Evolutionary conservation across 2,329 filamentous ascomycete genomes (phyloP), one percentile per base, ranked within the genome.

Genomic region (Stachybotrys echinatus): DNA sequence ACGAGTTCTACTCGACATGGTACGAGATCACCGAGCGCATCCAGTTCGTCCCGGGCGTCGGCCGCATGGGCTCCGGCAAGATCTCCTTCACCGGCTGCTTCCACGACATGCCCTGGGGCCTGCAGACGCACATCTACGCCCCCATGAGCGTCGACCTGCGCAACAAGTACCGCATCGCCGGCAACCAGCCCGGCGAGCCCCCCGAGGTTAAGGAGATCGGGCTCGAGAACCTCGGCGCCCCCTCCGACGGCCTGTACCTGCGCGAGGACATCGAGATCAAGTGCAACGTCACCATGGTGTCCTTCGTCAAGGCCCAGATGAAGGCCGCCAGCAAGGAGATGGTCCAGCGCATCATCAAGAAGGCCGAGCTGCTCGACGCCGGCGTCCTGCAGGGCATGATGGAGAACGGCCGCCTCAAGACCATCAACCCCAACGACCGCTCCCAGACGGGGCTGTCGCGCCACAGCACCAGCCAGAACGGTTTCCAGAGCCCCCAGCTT

Each of bases 1-100:
- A 88, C 66, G 85, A 88, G 66, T 88, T 77, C 68, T 88, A 85
- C 67, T 82, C 82, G 54, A 85, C 84, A 23, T 88, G 85, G 85
- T 88, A 88, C 65, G 83, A 88, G 66, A 87, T 88, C 61, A 78
- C 72, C 50, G 78, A 88, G 73, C 78, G 83, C 59, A 84, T 88
- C 52, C 84, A 87, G 62, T 81, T 83, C 57, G 69, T 87, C 6
- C 84, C 85, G 0, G 85, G 85, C 31, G 69, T 87, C 49, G 84
- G 84, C 56, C 81, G 74, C 66, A 74, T 85, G 52, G 83, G 83
- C 21, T 80, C 81, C 4, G 78, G 82, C 61, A 80, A 81, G 61
- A 85, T 88, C 66, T 76, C 73, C 44, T 88, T 88, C 70, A 85
- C 82, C 52, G 85, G 82, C 52, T 86, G 84, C 61, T 88, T 88